phyloP scores from a whole-genome alignment of 106 monocot species.

The Dendrobium huoshanense region DNA sequence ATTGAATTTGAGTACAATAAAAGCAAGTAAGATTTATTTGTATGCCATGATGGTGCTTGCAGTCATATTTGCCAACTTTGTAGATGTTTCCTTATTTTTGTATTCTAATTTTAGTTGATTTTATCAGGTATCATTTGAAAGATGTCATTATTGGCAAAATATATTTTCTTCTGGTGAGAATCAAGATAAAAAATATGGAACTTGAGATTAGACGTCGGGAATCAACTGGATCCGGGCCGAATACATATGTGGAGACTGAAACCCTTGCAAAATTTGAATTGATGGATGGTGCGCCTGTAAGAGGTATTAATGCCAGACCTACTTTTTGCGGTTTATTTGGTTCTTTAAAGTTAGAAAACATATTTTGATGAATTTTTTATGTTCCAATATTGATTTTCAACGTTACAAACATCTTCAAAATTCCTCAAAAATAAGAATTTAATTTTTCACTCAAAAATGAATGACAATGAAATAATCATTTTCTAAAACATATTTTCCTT shows the following conservation, averaged over 20 bases:
- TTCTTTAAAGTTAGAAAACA: neutral
- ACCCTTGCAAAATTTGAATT: conserved; percentile 90
- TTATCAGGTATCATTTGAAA: conserved; percentile 69
- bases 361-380: no score
- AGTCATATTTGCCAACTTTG: neutral
- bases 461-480: no score
- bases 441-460: no score
- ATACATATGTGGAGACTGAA: conserved; percentile 92
- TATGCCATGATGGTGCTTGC: neutral
- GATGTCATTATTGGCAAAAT: conserved; percentile 85
- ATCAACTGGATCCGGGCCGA: conserved; percentile 78
- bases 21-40: conserved; percentile 55
- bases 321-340: neutral
- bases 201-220: conserved; percentile 79
- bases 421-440: no score
- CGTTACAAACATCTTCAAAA: no score
- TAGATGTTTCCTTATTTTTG: neutral
- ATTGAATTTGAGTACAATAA: conserved; percentile 85
- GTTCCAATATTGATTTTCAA: no score
- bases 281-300: conserved; percentile 94
- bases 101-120: conserved; percentile 15
- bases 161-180: conserved; percentile 92
- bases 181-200: conserved; percentile 90
- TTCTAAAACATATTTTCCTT: no score
- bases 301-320: conserved; percentile 38